Percentiles rank a stretch among this genome's conserved stretches.
phyloP scores from a whole-genome alignment of 2,329 filamentous ascomycete species.

The Aureobasidium leucospermi region DNA sequence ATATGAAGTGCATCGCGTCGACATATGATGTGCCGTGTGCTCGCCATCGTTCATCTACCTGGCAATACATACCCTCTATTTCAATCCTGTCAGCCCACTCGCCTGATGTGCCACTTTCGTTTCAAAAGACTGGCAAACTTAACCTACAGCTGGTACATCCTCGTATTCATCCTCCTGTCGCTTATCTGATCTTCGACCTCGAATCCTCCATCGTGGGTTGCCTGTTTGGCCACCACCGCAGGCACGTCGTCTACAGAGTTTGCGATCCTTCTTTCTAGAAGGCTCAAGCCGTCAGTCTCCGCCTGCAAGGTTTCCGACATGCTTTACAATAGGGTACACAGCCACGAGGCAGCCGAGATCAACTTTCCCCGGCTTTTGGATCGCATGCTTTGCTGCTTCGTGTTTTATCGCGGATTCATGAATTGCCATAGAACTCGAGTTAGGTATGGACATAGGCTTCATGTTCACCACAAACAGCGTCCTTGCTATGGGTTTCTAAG shows the following conservation, averaged over 20 bases:
- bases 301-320: not conserved
- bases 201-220: not conserved
- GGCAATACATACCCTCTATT: not conserved
- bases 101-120: not conserved
- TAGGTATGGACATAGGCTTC: too few relatives aligned
- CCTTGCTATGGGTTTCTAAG: too few relatives aligned
- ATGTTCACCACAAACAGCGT: too few relatives aligned
- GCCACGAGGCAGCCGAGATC: not conserved
- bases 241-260: not conserved
- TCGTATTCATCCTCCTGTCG: not conserved
- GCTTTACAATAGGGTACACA: not conserved
- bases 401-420: not conserved
- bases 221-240: not conserved
- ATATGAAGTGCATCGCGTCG: not conserved
- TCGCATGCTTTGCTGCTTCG: not conserved
- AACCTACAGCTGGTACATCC: not conserved
- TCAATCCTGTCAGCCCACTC: not conserved
- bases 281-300: not conserved
- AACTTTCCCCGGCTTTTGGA: not conserved
- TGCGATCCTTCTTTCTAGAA: slow-evolving; percentile 4
- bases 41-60: not conserved
- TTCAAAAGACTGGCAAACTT: not conserved
- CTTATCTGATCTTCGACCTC: not conserved
- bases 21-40: not conserved
- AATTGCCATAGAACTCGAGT: not conserved